Percentiles rank a stretch among this genome's conserved stretches.
Evolutionary conservation across 2,329 filamentous ascomycete species (phyloP).

Genomic region (Acrocalymma vagum): DNA sequence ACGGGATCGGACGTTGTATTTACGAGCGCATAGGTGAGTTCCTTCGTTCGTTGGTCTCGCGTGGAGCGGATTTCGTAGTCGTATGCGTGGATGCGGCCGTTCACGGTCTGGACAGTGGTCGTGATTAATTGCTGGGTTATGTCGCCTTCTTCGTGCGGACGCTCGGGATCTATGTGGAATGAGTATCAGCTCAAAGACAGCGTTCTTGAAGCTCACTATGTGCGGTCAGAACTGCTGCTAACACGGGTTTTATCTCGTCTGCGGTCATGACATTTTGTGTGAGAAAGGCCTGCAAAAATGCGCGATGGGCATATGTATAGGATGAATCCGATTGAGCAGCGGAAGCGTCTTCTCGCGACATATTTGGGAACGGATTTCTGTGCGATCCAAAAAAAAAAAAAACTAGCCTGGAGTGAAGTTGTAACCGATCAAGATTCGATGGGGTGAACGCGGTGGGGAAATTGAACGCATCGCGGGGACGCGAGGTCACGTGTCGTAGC

Average conservation of each 20-base stretch:
- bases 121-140: slow-evolving; percentile 74
- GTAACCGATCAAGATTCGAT: too few species aligned
- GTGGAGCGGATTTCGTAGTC: slow-evolving; percentile 87
- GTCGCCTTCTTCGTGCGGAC: slow-evolving; percentile 64
- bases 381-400: too few species aligned
- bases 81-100: slow-evolving; percentile 76
- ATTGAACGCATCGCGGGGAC: too few species aligned
- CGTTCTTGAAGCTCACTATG: slow-evolving; percentile 49
- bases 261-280: slow-evolving; percentile 80
- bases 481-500: too few species aligned
- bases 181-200: slow-evolving; percentile 5
- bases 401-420: too few species aligned
- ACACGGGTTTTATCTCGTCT: slow-evolving; percentile 73
- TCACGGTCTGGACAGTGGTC: slow-evolving; percentile 74
- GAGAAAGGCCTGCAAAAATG: slow-evolving; percentile 90
- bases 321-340: too few species aligned
- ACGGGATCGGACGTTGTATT: slow-evolving; percentile 87
- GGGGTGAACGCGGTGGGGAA: too few species aligned
- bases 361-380: too few species aligned
- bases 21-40: slow-evolving; percentile 81
- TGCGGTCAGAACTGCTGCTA: slow-evolving; percentile 77
- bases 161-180: slow-evolving; percentile 43
- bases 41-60: slow-evolving; percentile 71
- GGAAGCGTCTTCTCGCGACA: too few species aligned
- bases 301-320: slow-evolving; percentile 72